Evolutionary conservation across 164 flowering plant species (phyloP).

Genomic region (Aristolochia contorta): DNA sequence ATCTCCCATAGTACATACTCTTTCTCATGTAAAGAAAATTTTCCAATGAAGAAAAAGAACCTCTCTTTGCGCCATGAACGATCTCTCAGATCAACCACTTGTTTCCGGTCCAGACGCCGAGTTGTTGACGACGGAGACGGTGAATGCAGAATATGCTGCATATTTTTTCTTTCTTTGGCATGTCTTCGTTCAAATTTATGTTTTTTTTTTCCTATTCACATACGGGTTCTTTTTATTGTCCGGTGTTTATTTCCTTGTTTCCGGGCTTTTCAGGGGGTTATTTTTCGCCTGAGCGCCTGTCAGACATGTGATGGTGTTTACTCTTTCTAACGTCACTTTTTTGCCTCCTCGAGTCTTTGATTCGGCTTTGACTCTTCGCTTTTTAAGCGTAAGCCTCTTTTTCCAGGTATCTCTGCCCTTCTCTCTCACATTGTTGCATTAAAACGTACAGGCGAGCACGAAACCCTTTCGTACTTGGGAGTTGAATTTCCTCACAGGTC

Average conservation of each 20-base stretch:
- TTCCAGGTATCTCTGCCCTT: not conserved
- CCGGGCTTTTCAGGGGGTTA: not conserved
- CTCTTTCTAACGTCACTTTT: not conserved
- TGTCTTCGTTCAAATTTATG: not conserved
- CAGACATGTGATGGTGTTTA: not conserved
- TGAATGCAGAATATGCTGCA: not conserved
- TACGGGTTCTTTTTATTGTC: conserved; percentile 1
- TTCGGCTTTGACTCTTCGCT: conserved; percentile 7
- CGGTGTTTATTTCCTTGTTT: conserved; percentile 4
- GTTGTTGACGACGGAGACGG: too few relatives aligned
- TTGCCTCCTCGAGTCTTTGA: conserved; percentile 1
- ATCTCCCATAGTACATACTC: too few relatives aligned
- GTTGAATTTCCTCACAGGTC: conserved; percentile 2
- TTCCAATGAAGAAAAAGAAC: too few relatives aligned
- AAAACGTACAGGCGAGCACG: not conserved
- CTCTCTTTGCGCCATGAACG: too few relatives aligned
- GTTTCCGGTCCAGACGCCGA: too few relatives aligned
- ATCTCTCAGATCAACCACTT: too few relatives aligned
- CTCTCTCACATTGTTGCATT: not conserved
- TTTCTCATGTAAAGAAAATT: too few relatives aligned
- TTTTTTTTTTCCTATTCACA: not conserved
- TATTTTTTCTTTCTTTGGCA: not conserved
- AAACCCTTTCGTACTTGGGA: not conserved
- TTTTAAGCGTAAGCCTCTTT: conserved; percentile 1
- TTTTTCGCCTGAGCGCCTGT: not conserved